Evolutionary conservation across 768 basidiomycete species (phyloP), one percentile per base, ranked within the genome.

Genomic region (Rhizopogon sp.): DNA sequence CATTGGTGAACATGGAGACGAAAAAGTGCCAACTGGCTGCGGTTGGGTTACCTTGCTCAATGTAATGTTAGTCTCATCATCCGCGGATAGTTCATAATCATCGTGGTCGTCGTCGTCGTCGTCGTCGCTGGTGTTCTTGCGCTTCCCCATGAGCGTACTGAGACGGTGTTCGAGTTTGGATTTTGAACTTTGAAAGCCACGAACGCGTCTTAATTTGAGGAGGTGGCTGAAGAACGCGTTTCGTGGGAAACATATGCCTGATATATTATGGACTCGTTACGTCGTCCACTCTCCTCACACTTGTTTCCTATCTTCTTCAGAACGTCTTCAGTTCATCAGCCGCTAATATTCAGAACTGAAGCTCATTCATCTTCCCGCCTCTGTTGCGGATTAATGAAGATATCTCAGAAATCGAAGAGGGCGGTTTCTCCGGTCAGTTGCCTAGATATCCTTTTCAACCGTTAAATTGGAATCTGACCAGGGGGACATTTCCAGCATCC

Each of bases 331-430:
- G n/a, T 44, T 35, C 20, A 14, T 20, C 54, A 14, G 20, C 31
- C 4, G 29, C 20, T 49, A 25, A 47, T 31, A 39, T 46, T 43
- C 52, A 53, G 40, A 43, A 22, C 52, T 56, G 67, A 60, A 33
- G 57, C 46, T 31, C 46, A 52, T 22, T 33, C 39, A 57, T 55
- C 45, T 61, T 50, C 54, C 66, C 73, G 78, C 76, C 72, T 62
- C 72, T 57, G 72, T 77, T 79, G 76, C 74, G 80, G 81, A 79
- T 72, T 58, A 64, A 94, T 94, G 92, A 92, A 88, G 83, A 92
- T 94, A 73, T 78, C 83, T 64, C 86, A 86, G 71, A 88, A 88
- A 77, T 82, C 88, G 47, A 92, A 89, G 83, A 87, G 84, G 76
- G 82, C 82, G 64, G 79, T 81, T 60, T 79, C 87, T 62, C 90